A percentile compares a stretch with the other conserved stretches of the same genome.
Conservation (phyloP, 2,329 filamentous ascomycete species). For the Nigrograna mackinnonii region DNA sequence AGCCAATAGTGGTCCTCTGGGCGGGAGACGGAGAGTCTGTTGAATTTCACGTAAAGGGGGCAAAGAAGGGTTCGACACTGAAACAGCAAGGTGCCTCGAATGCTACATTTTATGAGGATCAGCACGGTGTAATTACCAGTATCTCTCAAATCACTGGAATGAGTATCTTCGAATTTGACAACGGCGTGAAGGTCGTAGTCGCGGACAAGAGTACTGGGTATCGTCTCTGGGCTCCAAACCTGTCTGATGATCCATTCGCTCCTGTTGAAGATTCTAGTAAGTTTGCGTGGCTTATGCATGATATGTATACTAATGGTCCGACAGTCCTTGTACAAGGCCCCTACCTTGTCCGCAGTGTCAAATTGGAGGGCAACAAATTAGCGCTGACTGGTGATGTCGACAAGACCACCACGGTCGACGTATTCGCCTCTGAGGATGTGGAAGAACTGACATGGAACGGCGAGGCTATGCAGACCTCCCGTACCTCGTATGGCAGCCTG, state of each 20-base stretch:
- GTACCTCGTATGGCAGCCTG: conserved; percentile 41
- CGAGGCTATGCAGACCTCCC: conserved; percentile 26
- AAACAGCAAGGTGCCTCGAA: conserved; percentile 46
- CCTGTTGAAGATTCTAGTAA: conserved; percentile 41
- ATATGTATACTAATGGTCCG: conserved; percentile 5
- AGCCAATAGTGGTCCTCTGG: conserved; percentile 44
- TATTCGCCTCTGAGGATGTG: conserved; percentile 34
- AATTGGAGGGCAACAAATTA: conserved; percentile 23
- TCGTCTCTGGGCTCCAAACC: conserved; percentile 43
- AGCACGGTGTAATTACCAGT: conserved; percentile 35
- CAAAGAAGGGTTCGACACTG: conserved; percentile 40
- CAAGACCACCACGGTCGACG: conserved; percentile 39
- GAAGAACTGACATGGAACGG: conserved; percentile 44
- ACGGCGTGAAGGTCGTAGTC: conserved; percentile 39
- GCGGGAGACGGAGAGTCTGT: conserved; percentile 43
- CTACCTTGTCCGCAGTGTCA: conserved; percentile 42
- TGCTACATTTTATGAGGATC: conserved; percentile 47
- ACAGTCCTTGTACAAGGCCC: conserved; percentile 44
- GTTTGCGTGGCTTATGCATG: conserved; percentile 1
- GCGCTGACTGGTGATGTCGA: conserved; percentile 39
- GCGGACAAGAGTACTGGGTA: conserved; percentile 43
- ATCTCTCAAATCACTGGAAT: conserved; percentile 35
- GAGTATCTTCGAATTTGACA: conserved; percentile 40
- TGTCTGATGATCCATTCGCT: conserved; percentile 41
- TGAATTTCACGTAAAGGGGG: conserved; percentile 45